phyloP scores from a whole-genome alignment of 768 basidiomycete species.

The Leccinum variicolor region DNA sequence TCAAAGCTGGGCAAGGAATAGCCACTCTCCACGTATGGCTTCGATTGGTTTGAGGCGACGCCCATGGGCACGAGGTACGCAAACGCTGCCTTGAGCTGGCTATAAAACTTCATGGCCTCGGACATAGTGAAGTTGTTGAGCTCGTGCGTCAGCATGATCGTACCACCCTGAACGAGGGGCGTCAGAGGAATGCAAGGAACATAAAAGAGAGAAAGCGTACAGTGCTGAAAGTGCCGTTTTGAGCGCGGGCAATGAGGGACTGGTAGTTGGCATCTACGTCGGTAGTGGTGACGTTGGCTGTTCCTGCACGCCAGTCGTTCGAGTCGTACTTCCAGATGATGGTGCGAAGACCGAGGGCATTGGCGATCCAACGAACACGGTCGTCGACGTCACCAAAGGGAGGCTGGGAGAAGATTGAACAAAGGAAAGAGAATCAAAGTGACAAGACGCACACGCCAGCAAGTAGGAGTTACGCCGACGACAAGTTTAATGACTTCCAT shows the following conservation, averaged over 20 bases:
- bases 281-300: constrained; percentile 40
- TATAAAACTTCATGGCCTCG: constrained; percentile 53
- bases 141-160: constrained; percentile 57
- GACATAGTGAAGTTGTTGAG: constrained; percentile 60
- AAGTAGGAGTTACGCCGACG: constrained; percentile 54
- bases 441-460: constrained; percentile 48
- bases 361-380: constrained; percentile 68
- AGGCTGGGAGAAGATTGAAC: constrained; percentile 36
- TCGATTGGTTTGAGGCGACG: constrained; percentile 47
- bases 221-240: constrained; percentile 38
- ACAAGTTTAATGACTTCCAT: constrained; percentile 54
- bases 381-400: constrained; percentile 71
- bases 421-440: background rate
- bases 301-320: constrained; percentile 69
- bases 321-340: constrained; percentile 73
- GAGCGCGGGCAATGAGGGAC: constrained; percentile 44
- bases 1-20: constrained; percentile 41
- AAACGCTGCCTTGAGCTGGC: constrained; percentile 43
- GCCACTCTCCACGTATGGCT: constrained; percentile 50
- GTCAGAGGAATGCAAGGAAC: background rate
- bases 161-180: constrained; percentile 35
- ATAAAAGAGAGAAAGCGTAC: constrained; percentile 23
- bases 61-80: constrained; percentile 50
- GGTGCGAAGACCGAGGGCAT: constrained; percentile 64
- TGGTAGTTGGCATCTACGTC: constrained; percentile 54